These are phyloP conservation scores for Exophiala calicioides DNA, from an alignment of 2,329 filamentous ascomycete species.

Conservation along the genomic window DNA sequence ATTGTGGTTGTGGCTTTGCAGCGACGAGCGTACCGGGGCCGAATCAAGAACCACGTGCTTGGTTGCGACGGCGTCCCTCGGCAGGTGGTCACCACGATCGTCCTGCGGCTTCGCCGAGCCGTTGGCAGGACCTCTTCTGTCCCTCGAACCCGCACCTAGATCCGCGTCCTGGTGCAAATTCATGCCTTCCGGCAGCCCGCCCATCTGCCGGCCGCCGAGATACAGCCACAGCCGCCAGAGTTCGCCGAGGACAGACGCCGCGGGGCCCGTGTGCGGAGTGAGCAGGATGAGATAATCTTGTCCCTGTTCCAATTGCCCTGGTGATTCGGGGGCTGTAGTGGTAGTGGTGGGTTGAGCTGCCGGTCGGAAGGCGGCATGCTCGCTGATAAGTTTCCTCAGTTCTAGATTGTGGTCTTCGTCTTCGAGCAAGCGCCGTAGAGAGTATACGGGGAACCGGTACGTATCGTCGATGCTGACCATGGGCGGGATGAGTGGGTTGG, in stretches of 20 bases:
- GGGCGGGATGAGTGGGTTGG: conserved; percentile 23
- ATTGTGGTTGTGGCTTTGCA: too few relatives aligned
- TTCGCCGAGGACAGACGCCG: conserved; percentile 20
- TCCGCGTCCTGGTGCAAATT: too few relatives aligned
- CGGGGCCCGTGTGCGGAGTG: conserved; percentile 13
- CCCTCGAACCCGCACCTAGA: too few relatives aligned
- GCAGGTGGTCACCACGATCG: too few relatives aligned
- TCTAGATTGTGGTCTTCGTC: not conserved
- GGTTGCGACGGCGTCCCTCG: too few relatives aligned
- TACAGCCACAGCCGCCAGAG: conserved; percentile 31
- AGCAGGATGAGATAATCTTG: conserved; percentile 24
- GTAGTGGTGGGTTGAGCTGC: conserved; percentile 2
- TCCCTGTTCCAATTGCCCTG: not conserved
- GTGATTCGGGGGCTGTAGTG: not conserved
- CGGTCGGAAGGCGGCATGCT: too few relatives aligned
- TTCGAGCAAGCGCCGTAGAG: conserved; percentile 19
- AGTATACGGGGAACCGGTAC: conserved; percentile 27
- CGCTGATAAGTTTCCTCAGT: too few relatives aligned
- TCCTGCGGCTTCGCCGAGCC: too few relatives aligned
- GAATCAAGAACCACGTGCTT: too few relatives aligned
- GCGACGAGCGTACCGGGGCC: too few relatives aligned
- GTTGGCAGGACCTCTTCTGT: too few relatives aligned
- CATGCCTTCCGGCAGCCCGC: not conserved
- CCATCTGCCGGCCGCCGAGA: conserved; percentile 21
- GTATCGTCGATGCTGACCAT: conserved; percentile 20